Evolutionary conservation across 2,329 filamentous ascomycete genomes (phyloP).

Genomic region (Diaporthe sp.): DNA sequence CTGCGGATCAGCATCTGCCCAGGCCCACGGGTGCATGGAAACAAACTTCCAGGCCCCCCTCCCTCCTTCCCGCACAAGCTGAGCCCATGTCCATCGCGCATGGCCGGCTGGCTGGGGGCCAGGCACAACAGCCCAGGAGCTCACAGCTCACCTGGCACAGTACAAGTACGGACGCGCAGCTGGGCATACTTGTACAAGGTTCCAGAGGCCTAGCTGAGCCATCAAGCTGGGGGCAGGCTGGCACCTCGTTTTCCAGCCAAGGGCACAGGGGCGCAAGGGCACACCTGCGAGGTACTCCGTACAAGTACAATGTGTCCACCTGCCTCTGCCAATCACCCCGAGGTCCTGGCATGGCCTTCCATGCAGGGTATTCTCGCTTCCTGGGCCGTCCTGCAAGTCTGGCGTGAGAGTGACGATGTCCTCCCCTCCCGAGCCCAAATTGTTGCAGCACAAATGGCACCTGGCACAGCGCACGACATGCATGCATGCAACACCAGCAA

Average conservation of each 20-base stretch:
- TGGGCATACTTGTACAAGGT: background rate
- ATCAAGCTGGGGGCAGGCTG: background rate
- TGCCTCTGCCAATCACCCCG: constrained; percentile 3
- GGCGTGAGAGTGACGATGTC: constrained; percentile 41
- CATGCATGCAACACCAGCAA: constrained; percentile 20
- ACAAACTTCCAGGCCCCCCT: constrained; percentile 29
- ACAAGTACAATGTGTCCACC: background rate
- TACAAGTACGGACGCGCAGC: background rate
- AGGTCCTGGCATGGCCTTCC: background rate
- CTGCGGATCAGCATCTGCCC: constrained; percentile 35
- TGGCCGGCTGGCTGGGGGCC: constrained; percentile 4
- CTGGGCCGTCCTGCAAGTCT: constrained; percentile 31
- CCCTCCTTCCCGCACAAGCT: background rate
- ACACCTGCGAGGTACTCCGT: background rate
- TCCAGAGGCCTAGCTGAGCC: background rate
- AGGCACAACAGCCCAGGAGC: background rate
- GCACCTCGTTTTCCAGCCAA: constrained; percentile 13
- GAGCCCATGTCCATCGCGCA: background rate
- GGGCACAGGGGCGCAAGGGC: background rate
- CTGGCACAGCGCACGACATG: constrained; percentile 16
- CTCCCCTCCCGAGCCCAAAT: constrained; percentile 13
- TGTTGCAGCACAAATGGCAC: constrained; percentile 19
- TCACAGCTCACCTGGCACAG: background rate
- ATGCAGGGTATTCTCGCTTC: constrained; percentile 4
- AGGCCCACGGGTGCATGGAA: constrained; percentile 28